Conservation (phyloP, 225 moss, liverwort and hornwort species). For the Bryum argenteum region DNA sequence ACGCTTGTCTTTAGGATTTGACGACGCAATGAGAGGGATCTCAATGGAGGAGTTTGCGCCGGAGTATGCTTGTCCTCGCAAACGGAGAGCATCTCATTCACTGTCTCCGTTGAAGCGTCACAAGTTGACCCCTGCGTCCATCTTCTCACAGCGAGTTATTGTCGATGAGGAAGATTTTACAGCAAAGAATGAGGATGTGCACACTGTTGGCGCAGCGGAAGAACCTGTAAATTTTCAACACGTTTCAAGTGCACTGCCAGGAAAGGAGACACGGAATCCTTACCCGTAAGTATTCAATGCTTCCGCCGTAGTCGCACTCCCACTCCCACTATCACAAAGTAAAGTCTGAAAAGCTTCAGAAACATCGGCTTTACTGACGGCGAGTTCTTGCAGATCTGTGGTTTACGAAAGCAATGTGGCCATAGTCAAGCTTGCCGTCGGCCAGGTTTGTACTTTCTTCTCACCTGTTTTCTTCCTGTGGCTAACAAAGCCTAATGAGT, state of each 20-base stretch:
- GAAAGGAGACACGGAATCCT: constrained; percentile 8
- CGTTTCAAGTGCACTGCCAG: constrained; percentile 19
- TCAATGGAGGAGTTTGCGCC: constrained; percentile 33
- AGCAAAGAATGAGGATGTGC: constrained; percentile 15
- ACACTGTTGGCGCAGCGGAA: background rate
- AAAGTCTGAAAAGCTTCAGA: background rate
- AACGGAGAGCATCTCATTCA: constrained; percentile 26
- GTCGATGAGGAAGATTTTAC: background rate
- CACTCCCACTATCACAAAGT: background rate
- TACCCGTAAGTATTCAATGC: constrained; percentile 35
- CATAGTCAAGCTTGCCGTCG: constrained; percentile 42
- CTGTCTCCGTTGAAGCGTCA: constrained; percentile 36
- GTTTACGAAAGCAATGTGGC: constrained; percentile 31
- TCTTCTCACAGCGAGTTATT: background rate
- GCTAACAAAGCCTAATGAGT: constrained; percentile 4
- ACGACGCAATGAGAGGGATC: constrained; percentile 39
- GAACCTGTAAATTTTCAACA: constrained; percentile 2
- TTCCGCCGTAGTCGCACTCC: background rate
- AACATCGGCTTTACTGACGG: constrained; percentile 8
- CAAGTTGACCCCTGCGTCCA: constrained; percentile 20
- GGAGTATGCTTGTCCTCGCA: constrained; percentile 25
- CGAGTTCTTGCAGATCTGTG: constrained; percentile 35
- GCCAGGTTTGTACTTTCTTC: constrained; percentile 37
- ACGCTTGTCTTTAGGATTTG: background rate
- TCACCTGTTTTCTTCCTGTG: background rate